Conservation (phyloP, 2,329 filamentous ascomycete genomes). For the Domatiomyces catenatus region DNA sequence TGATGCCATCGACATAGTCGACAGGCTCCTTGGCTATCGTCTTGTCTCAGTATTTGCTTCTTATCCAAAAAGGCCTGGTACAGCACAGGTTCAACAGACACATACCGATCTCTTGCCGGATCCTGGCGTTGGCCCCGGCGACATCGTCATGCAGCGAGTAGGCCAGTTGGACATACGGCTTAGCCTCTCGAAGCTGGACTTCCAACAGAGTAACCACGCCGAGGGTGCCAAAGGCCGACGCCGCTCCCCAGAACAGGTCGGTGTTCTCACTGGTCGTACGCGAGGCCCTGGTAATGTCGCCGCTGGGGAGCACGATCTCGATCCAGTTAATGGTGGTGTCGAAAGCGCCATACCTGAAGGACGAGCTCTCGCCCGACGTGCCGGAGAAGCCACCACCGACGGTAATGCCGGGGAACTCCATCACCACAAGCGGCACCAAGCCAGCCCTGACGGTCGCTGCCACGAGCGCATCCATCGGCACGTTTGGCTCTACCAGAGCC, state of each 20-base stretch:
- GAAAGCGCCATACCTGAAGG: constrained; percentile 53
- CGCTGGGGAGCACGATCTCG: constrained; percentile 50
- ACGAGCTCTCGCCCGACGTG: constrained; percentile 52
- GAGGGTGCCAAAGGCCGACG: constrained; percentile 50
- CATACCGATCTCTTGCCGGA: too few species aligned
- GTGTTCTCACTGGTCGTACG: constrained; percentile 31
- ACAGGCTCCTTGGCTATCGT: too few species aligned
- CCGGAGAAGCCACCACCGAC: constrained; percentile 54
- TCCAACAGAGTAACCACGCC: constrained; percentile 48
- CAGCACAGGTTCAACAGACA: too few species aligned
- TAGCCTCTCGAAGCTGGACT: constrained; percentile 31
- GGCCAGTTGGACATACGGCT: constrained; percentile 34
- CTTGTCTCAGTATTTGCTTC: too few species aligned
- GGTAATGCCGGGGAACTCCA: constrained; percentile 60
- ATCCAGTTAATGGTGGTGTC: constrained; percentile 46
- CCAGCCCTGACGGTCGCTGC: constrained; percentile 40
- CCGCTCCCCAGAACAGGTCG: constrained; percentile 50
- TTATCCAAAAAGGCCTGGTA: too few species aligned
- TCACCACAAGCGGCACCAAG: constrained; percentile 50
- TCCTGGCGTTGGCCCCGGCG: too few species aligned
- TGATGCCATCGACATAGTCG: constrained; percentile 37
- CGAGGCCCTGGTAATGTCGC: constrained; percentile 41
- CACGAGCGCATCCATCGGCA: constrained; percentile 50
- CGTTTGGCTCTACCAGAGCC: constrained; percentile 55
- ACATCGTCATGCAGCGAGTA: too few species aligned